Percentiles rank a stretch among this genome's conserved stretches.
These are phyloP conservation scores for Acidomyces sp. DNA, from an alignment of 495 filamentous ascomycete species.

Conservation along the genomic window DNA sequence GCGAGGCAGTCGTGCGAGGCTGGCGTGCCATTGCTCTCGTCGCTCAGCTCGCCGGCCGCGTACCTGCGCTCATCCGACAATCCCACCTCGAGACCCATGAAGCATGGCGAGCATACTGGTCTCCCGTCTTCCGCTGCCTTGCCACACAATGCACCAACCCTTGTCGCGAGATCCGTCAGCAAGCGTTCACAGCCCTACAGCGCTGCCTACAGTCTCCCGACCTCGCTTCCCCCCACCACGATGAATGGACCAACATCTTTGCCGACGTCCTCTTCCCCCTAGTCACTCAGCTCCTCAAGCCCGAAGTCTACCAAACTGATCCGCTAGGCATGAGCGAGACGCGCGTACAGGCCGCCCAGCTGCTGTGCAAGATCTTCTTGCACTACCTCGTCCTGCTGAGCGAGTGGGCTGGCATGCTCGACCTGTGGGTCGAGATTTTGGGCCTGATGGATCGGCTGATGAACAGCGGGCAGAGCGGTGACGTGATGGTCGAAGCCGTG, in stretches of 20 bases:
- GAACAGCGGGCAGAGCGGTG: constrained; percentile 61
- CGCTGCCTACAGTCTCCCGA: constrained; percentile 71
- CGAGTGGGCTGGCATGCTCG: constrained; percentile 82
- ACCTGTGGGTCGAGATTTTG: constrained; percentile 83
- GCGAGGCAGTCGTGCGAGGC: constrained; percentile 62
- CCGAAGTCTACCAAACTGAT: constrained; percentile 88
- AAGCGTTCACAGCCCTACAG: constrained; percentile 79
- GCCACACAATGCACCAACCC: constrained; percentile 88
- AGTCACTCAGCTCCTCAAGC: constrained; percentile 75
- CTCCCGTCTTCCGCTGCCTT: constrained; percentile 79
- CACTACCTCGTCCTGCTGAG: constrained; percentile 79
- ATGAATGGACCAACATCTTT: constrained; percentile 93
- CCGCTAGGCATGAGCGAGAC: constrained; percentile 91
- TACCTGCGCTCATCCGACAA: constrained; percentile 75
- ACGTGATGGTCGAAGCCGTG: constrained; percentile 67
- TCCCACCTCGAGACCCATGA: constrained; percentile 62
- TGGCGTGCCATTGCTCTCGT: constrained; percentile 69
- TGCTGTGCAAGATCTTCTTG: constrained; percentile 89
- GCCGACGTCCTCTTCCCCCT: constrained; percentile 92
- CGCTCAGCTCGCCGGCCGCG: constrained; percentile 62
- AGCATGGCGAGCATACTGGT: constrained; percentile 98
- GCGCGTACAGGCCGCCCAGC: constrained; percentile 75
- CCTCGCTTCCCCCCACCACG: constrained; percentile 60
- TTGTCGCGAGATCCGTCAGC: constrained; percentile 81
- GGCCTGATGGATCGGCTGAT: constrained; percentile 93